These are phyloP conservation scores for Boletus tylopilopsis DNA, from an alignment of 768 basidiomycete species.

Conservation along the genomic window DNA sequence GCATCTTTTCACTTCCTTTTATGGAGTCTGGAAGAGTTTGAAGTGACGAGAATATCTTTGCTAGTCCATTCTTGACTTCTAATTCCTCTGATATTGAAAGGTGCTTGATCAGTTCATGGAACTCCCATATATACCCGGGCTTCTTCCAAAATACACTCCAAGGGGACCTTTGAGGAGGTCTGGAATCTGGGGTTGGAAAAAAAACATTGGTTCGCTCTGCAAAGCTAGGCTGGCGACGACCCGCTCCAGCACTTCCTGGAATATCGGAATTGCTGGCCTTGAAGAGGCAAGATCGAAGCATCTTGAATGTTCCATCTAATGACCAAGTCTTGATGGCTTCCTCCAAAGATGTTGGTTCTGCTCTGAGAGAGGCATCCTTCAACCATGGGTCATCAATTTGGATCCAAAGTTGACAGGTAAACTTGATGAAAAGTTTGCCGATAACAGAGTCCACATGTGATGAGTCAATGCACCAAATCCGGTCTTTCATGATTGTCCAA, in stretches of 20 bases:
- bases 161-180: neutral
- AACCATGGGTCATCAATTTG: neutral
- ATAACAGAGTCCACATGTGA: neutral
- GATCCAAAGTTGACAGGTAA: neutral
- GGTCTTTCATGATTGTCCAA: neutral
- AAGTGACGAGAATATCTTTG: neutral
- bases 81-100: neutral
- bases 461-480: neutral
- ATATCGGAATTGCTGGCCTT: neutral
- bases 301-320: neutral
- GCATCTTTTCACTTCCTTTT: neutral
- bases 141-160: neutral
- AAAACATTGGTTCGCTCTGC: neutral
- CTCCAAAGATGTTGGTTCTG: neutral
- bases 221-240: neutral
- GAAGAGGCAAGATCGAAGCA: neutral
- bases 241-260: neutral
- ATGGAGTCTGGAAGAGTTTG: neutral
- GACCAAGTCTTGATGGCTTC: neutral
- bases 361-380: neutral
- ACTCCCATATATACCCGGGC: neutral
- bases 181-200: neutral
- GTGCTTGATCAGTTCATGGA: neutral
- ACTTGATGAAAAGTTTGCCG: neutral
- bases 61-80: neutral